phyloP scores from a whole-genome alignment of 2,329 filamentous ascomycete genomes.

The Aureobasidium sp. region DNA sequence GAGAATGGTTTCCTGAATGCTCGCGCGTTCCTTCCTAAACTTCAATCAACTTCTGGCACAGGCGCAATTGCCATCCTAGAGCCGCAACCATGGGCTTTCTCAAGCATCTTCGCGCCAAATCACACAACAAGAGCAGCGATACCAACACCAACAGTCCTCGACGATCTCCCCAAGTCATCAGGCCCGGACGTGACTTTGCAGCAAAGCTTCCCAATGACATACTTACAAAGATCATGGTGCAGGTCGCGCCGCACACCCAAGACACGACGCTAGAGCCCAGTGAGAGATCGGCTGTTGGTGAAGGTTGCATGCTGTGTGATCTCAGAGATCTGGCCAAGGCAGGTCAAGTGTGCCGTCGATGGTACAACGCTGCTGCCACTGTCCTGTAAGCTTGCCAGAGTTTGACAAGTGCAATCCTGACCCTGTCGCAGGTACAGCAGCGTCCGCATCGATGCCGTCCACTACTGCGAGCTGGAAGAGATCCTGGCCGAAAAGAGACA shows the following conservation, averaged over 20 bases:
- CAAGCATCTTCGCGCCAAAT: constrained; percentile 42
- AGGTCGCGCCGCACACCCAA: constrained; percentile 73
- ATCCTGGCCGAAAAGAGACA: constrained; percentile 72
- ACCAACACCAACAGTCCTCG: constrained; percentile 25
- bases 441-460: constrained; percentile 86
- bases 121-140: constrained; percentile 34
- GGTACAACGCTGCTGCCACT: constrained; percentile 54
- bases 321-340: constrained; percentile 80
- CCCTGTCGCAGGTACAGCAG: constrained; percentile 63
- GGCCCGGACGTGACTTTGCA: constrained; percentile 36
- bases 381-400: constrained; percentile 51
- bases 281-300: constrained; percentile 70
- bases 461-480: constrained; percentile 86
- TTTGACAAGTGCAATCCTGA: not conserved
- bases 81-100: constrained; percentile 39
- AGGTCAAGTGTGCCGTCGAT: constrained; percentile 64
- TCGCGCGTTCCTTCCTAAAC: constrained; percentile 5
- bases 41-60: constrained; percentile 7
- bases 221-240: constrained; percentile 68
- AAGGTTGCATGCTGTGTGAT: constrained; percentile 90
- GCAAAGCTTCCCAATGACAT: constrained; percentile 57
- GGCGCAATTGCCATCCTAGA: not conserved
- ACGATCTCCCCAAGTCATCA: constrained; percentile 17
- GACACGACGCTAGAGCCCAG: constrained; percentile 76
- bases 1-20: too few species aligned